These are phyloP conservation scores for Alternaria ethzedia DNA, from an alignment of 2,329 filamentous ascomycete genomes.

Conservation along the genomic window DNA sequence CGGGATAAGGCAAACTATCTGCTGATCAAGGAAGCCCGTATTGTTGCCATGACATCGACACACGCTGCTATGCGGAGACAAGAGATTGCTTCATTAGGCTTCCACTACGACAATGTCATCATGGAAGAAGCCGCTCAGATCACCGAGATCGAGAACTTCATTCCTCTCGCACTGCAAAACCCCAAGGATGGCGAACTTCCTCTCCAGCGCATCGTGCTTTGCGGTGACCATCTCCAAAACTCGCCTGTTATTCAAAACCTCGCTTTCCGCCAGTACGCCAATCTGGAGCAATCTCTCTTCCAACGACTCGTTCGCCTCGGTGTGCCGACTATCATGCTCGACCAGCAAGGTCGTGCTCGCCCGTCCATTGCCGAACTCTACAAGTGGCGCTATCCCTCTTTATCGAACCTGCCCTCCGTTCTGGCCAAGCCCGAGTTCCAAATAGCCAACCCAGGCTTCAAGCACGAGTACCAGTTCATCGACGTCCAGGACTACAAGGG, in stretches of 20 bases:
- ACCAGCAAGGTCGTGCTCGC: constrained; percentile 91
- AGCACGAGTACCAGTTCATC: constrained; percentile 95
- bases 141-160: constrained; percentile 96
- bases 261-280: constrained; percentile 92
- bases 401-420: constrained; percentile 81
- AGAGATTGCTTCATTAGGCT: constrained; percentile 90
- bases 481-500: constrained; percentile 92
- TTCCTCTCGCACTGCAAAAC: constrained; percentile 91
- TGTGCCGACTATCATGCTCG: constrained; percentile 87
- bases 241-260: constrained; percentile 94
- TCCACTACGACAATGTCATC: constrained; percentile 95
- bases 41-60: constrained; percentile 98
- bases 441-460: constrained; percentile 87
- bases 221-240: constrained; percentile 96
- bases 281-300: constrained; percentile 95
- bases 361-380: constrained; percentile 88
- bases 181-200: constrained; percentile 74
- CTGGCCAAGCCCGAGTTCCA: constrained; percentile 73
- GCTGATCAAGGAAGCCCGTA: constrained; percentile 91
- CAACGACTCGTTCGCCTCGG: constrained; percentile 87
- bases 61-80: constrained; percentile 93
- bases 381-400: constrained; percentile 85
- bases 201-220: constrained; percentile 87
- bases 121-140: constrained; percentile 99
- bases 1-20: constrained; percentile 96